These are phyloP conservation scores for Rhinocladiella mackenziei DNA, from an alignment of 2,329 filamentous ascomycete genomes.

Conservation along the genomic window DNA sequence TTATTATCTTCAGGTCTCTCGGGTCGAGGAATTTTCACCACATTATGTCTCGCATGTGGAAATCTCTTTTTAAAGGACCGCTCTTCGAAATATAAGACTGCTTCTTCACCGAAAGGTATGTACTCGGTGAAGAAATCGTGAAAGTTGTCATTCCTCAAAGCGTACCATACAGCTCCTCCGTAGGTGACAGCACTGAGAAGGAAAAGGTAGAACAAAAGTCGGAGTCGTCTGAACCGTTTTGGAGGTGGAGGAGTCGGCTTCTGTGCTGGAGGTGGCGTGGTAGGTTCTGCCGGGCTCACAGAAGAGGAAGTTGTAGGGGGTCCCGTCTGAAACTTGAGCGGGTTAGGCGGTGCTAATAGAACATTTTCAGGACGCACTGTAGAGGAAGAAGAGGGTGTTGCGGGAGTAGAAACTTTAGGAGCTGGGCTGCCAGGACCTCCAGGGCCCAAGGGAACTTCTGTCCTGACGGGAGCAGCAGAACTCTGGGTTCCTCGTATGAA, in stretches of 20 bases:
- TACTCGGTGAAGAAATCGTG: constrained; percentile 99
- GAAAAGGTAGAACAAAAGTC: constrained; percentile 71
- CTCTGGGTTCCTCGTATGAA: constrained; percentile 21
- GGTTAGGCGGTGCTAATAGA: constrained; percentile 43
- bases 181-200: constrained; percentile 75
- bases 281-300: constrained; percentile 29
- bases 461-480: constrained; percentile 19
- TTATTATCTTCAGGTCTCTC: constrained; percentile 55
- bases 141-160: constrained; percentile 92
- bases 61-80: constrained; percentile 87
- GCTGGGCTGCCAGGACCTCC: constrained; percentile 22
- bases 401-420: constrained; percentile 30
- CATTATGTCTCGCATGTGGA: constrained; percentile 55
- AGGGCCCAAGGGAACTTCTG: constrained; percentile 24
- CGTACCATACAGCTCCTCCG: constrained; percentile 85
- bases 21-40: constrained; percentile 47
- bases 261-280: constrained; percentile 38
- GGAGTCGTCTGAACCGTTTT: constrained; percentile 67
- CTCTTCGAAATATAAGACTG: constrained; percentile 93
- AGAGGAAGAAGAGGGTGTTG: constrained; percentile 40
- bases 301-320: constrained; percentile 35
- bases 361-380: constrained; percentile 49
- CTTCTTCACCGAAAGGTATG: constrained; percentile 88
- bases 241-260: constrained; percentile 43
- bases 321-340: constrained; percentile 35